Conservation (phyloP, 23 red algal species). For the Gracilaria gracilis region DNA sequence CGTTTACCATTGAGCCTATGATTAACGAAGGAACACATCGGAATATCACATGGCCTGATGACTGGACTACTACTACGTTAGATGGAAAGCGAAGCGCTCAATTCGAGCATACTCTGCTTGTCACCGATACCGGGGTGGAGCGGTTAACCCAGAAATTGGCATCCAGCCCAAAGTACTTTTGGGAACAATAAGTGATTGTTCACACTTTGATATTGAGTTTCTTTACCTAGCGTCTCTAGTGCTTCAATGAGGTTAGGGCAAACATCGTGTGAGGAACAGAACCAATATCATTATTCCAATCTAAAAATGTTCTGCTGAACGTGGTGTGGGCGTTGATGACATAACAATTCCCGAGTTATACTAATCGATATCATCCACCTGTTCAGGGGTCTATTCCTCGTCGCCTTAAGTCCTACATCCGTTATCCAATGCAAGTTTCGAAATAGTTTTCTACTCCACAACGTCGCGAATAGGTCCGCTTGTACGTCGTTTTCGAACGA, state of each 20-base stretch:
- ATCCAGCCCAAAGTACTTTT: conserved; percentile 76
- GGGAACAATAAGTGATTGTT: conserved; percentile 45
- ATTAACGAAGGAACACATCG: conserved; percentile 84
- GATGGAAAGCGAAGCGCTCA: conserved; percentile 94
- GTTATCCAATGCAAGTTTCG: conserved; percentile 45
- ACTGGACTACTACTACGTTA: conserved; percentile 88
- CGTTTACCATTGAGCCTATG: conserved; percentile 99
- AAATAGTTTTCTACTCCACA: conserved; percentile 94
- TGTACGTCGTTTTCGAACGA: conserved; percentile 70
- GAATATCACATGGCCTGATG: conserved; percentile 88
- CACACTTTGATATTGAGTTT: no score
- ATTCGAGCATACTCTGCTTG: conserved; percentile 94
- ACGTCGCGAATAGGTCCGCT: conserved; percentile 78
- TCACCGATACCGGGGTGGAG: conserved; percentile 83
- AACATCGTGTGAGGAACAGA: no score
- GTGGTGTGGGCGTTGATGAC: no score
- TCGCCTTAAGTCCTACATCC: not conserved
- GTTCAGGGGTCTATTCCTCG: conserved; percentile 41
- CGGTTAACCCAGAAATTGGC: conserved; percentile 67
- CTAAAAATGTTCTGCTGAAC: no score
- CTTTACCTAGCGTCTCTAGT: no score
- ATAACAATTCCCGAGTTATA: conserved; percentile 99
- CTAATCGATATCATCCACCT: conserved; percentile 83
- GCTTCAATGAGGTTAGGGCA: no score
- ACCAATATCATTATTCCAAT: no score